phyloP scores from a whole-genome alignment of 805 yeast genomes.

The Phaffomyces opuntiae region DNA sequence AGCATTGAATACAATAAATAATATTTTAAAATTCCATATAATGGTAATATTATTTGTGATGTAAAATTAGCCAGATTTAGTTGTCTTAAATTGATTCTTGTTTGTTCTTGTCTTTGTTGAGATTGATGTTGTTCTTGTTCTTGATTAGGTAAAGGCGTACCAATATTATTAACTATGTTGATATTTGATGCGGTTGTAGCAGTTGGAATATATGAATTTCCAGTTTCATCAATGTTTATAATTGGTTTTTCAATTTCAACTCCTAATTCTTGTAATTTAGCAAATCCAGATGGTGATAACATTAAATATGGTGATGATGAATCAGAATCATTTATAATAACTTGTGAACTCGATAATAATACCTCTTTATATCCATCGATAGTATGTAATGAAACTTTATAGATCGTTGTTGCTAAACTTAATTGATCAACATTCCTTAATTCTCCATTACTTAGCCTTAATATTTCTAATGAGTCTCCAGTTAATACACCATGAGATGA shows the following conservation, averaged over 20 bases:
- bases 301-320: slow-evolving; percentile 21
- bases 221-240: slow-evolving; percentile 2
- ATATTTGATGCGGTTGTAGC: background rate
- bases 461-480: slow-evolving; percentile 16
- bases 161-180: too few species aligned
- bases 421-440: slow-evolving; percentile 17
- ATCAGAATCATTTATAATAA: slow-evolving; percentile 19
- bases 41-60: background rate
- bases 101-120: background rate
- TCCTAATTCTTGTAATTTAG: slow-evolving; percentile 15
- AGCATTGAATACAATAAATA: background rate
- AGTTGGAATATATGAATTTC: background rate
- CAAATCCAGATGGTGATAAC: slow-evolving; percentile 23
- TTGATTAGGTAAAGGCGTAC: too few species aligned
- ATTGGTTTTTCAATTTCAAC: slow-evolving; percentile 16
- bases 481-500: slow-evolving; percentile 16
- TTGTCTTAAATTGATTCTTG: background rate
- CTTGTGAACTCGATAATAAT: slow-evolving; percentile 20
- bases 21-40: slow-evolving; percentile 1
- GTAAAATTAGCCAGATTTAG: background rate
- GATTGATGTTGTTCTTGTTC: background rate
- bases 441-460: slow-evolving; percentile 18
- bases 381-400: slow-evolving; percentile 12
- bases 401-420: slow-evolving; percentile 5
- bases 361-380: slow-evolving; percentile 11